phyloP scores from a whole-genome alignment of 495 filamentous ascomycete genomes.

The Lasiosphaeria hispida region DNA sequence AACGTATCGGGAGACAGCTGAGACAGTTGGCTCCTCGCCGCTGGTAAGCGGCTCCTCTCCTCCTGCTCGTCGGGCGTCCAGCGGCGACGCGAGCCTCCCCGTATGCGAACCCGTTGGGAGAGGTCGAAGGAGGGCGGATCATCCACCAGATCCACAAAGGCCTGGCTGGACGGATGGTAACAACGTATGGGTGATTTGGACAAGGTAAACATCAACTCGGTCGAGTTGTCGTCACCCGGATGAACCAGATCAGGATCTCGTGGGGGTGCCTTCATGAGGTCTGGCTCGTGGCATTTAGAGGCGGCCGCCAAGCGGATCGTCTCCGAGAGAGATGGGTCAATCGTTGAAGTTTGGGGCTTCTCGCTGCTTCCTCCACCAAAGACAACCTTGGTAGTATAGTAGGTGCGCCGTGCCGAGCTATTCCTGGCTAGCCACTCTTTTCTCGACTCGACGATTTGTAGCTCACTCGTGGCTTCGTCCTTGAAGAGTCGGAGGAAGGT shows the following conservation, averaged over 20 bases:
- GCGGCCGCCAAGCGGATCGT: not conserved
- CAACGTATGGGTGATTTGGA: conserved; percentile 58
- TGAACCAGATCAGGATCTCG: conserved; percentile 29
- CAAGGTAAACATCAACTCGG: conserved; percentile 48
- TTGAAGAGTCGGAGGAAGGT: conserved; percentile 61
- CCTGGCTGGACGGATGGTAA: conserved; percentile 57
- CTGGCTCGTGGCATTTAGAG: conserved; percentile 7
- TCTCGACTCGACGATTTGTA: conserved; percentile 67
- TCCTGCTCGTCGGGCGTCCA: conserved; percentile 53
- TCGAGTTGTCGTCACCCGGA: conserved; percentile 37
- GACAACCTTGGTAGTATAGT: conserved; percentile 60
- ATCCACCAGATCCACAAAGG: conserved; percentile 67
- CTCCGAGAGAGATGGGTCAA: too few species aligned
- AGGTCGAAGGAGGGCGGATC: conserved; percentile 43
- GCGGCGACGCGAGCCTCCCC: conserved; percentile 39
- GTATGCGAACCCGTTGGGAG: conserved; percentile 32
- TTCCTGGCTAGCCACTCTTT: conserved; percentile 65
- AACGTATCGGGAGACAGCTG: conserved; percentile 10
- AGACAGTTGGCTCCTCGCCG: not conserved
- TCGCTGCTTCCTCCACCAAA: conserved; percentile 34
- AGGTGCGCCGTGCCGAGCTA: conserved; percentile 63
- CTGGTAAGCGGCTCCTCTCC: conserved; percentile 15
- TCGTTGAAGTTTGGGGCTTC: too few species aligned
- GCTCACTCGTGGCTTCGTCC: conserved; percentile 59
- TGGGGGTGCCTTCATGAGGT: not conserved